phyloP scores from a whole-genome alignment of 495 filamentous ascomycete species.

The Jackrogersella multiformis region DNA sequence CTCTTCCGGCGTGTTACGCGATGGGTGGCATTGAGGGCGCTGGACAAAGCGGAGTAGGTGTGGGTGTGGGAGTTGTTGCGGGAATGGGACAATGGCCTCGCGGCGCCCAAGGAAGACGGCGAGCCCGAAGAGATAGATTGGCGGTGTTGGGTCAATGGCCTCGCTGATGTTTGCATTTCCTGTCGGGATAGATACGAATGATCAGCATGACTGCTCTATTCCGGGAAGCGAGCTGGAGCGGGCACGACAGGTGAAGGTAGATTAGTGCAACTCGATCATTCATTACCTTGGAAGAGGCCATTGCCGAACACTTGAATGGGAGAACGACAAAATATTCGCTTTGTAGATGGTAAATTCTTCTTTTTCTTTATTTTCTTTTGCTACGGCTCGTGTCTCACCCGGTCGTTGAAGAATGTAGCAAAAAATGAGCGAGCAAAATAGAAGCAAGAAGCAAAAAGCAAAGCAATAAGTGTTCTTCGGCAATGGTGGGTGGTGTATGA shows the following conservation, averaged over 20 bases:
- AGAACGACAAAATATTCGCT: conserved; percentile 45
- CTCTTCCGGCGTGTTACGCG: conserved; percentile 95
- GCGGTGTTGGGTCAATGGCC: conserved; percentile 60
- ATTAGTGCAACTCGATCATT: conserved; percentile 23
- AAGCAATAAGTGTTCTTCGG: conserved; percentile 41
- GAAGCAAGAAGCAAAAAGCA: conserved; percentile 46
- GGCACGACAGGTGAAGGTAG: conserved; percentile 33
- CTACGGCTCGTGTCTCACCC: conserved; percentile 34
- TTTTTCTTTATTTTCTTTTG: conserved; percentile 5
- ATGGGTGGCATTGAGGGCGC: conserved; percentile 78
- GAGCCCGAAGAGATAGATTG: conserved; percentile 56
- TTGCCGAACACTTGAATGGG: conserved; percentile 52
- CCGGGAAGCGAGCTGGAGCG: conserved; percentile 43
- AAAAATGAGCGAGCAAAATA: conserved; percentile 35
- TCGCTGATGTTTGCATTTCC: conserved; percentile 60
- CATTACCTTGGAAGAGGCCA: conserved; percentile 63
- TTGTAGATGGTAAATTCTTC: conserved; percentile 4
- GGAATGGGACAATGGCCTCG: conserved; percentile 63
- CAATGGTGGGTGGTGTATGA: conserved; percentile 41
- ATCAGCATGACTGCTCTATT: conserved; percentile 50
- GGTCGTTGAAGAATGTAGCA: conserved; percentile 36
- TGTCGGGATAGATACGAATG: conserved; percentile 45
- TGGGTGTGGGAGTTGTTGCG: conserved; percentile 88
- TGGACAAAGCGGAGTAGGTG: conserved; percentile 74
- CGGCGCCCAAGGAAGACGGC: conserved; percentile 50